Base-by-base conservation (phyloP, 2,329 filamentous ascomycete species). In the Aspergillus oerlinghausenensis region DNA sequence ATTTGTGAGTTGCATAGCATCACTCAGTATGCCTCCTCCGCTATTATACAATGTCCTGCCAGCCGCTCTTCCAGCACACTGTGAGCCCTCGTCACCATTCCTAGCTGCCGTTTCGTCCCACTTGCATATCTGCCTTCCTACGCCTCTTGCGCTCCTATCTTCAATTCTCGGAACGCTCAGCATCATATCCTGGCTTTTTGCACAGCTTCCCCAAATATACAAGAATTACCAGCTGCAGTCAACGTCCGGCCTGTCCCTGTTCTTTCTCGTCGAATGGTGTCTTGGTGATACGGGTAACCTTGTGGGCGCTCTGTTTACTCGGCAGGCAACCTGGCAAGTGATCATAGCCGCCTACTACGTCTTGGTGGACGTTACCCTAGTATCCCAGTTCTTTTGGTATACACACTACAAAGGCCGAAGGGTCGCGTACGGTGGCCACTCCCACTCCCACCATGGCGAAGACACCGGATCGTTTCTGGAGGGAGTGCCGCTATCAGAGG, bases 131-230 rank as follows among this genome's bases (percentile, higher is more conserved):
- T 88, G 86, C 72, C 74, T 88, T 48, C 86, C 86, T 11, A 86
- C 84, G 19, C 80, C 82, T 54, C 79, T 87, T 54, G 84, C 84
- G 23, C 78, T 88, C 57, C 60, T 85, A 56, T 88, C 86, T 23
- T 84, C 83, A 5, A 60, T 80, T 2, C 77, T 88, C 53, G 86
- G 86, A 21, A 80, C 78, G 0, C 73, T 85, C 58, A 87, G 84
- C 65, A 88, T 88, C 58, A 63, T 86, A 51, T 83, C 85, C 47
- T 88, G 86, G 86, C 78, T 88, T 2, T 88, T 87, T 67, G 86
- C 86, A 11, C 86, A 88, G 69, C 75, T 88, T 28, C 86, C 86
- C 1, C 86, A 88, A 65, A 87, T 88, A 60, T 86, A 83, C 74
- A 88, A 88, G 75, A 88, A 88, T 67, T 84, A 84, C 67, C 77